Conservation (phyloP, 140 eudicot genomes). For the Eryngium alpinum region DNA sequence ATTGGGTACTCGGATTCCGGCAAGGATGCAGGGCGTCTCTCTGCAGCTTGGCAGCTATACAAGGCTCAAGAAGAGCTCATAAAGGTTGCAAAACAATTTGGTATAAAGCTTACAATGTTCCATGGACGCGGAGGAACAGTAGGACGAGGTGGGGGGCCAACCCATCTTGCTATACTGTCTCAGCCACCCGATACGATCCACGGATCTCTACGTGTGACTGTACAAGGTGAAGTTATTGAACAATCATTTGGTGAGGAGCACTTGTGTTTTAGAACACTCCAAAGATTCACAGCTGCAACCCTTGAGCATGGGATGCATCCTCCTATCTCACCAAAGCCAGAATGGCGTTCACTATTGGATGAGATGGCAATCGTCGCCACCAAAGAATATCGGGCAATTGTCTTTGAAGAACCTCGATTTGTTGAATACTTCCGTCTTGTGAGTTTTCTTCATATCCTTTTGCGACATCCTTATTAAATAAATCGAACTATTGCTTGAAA, state of each 20-base stretch:
- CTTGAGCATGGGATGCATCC: constrained; percentile 95
- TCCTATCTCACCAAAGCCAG: constrained; percentile 73
- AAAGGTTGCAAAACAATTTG: constrained; percentile 53
- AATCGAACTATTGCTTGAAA: too few relatives aligned
- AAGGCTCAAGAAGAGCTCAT: constrained; percentile 73
- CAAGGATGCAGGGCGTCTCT: constrained; percentile 80
- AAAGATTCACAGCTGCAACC: constrained; percentile 77
- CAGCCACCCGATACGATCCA: constrained; percentile 77
- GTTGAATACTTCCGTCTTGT: constrained; percentile 79
- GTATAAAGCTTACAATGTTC: constrained; percentile 83
- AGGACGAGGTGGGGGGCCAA: constrained; percentile 91
- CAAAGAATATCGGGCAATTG: constrained; percentile 66
- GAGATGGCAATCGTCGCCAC: constrained; percentile 78
- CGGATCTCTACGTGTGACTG: constrained; percentile 84
- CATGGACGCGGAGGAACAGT: constrained; percentile 91
- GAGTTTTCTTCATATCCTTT: constrained; percentile 18
- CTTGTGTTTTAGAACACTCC: constrained; percentile 73
- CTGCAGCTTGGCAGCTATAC: constrained; percentile 82
- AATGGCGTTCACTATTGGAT: constrained; percentile 75
- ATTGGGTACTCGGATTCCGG: constrained; percentile 90
- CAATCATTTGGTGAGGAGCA: constrained; percentile 85
- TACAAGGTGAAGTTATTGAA: constrained; percentile 90
- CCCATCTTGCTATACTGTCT: constrained; percentile 78
- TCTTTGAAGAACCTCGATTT: constrained; percentile 72
- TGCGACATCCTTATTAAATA: too few relatives aligned